These are phyloP conservation scores for Stephanocyclus meneghinianus DNA, from an alignment of 352 stramenopile species.

Conservation along the genomic window DNA sequence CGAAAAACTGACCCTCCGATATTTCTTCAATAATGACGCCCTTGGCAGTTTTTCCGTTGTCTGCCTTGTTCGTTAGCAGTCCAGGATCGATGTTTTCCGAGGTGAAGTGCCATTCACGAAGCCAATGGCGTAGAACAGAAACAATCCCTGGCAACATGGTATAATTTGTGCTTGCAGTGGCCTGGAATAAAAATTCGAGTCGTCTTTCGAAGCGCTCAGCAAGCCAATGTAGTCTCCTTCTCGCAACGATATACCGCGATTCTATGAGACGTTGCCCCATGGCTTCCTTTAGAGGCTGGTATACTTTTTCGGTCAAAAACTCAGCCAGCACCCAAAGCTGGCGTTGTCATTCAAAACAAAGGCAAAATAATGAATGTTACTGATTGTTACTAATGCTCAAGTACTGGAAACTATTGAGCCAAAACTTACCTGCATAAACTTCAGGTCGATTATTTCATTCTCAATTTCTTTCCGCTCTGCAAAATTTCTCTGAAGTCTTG, in stretches of 20 bases:
- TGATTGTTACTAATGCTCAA: neutral
- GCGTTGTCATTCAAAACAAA: neutral
- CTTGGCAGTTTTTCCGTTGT: neutral
- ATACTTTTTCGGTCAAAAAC: conserved; percentile 54
- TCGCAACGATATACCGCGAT: conserved; percentile 39
- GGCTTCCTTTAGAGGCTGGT: conserved; percentile 35
- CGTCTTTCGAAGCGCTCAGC: conserved; percentile 9
- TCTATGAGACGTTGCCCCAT: conserved; percentile 12
- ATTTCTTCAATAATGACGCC: conserved; percentile 39
- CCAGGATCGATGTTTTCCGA: conserved; percentile 1
- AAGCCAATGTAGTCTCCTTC: conserved; percentile 58
- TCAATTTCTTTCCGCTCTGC: conserved; percentile 50
- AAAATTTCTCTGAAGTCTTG: conserved; percentile 61
- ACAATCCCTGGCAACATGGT: neutral
- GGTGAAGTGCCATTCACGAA: conserved; percentile 17
- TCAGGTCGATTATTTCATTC: conserved; percentile 42
- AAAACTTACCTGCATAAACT: conserved; percentile 14
- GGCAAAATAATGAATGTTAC: neutral
- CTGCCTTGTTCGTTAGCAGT: neutral
- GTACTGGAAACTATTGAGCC: neutral
- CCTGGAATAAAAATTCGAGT: conserved; percentile 3
- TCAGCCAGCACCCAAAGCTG: conserved; percentile 30
- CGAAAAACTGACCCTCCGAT: conserved; percentile 23
- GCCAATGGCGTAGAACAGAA: neutral
- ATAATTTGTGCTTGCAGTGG: neutral